These are phyloP conservation scores for Fusarium chaquense DNA, from an alignment of 2,329 filamentous ascomycete species.

Conservation along the genomic window DNA sequence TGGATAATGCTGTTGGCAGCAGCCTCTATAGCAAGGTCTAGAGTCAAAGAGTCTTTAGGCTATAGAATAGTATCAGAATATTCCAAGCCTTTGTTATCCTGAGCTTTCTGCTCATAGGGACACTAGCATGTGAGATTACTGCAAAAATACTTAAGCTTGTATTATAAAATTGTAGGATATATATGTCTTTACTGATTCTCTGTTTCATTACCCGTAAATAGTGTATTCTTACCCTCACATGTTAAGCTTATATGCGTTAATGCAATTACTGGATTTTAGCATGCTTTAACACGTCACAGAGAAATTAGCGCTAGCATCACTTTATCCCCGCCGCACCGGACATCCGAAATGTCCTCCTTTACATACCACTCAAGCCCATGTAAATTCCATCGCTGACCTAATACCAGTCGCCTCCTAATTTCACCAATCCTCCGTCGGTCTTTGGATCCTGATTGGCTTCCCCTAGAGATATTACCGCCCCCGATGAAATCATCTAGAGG, in stretches of 20 bases:
- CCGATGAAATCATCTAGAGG: background rate
- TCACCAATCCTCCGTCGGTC: background rate
- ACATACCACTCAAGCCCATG: background rate
- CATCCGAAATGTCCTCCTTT: background rate
- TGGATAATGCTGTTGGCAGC: background rate
- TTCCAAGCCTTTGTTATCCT: background rate
- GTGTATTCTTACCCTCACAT: background rate
- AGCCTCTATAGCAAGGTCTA: background rate
- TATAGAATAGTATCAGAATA: background rate
- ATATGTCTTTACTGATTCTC: background rate
- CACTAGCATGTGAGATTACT: background rate
- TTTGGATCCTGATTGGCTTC: background rate
- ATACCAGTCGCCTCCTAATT: background rate
- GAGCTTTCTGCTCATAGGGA: background rate
- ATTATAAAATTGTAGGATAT: background rate
- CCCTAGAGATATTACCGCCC: background rate
- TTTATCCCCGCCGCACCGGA: background rate
- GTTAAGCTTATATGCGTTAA: background rate
- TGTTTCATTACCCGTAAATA: background rate
- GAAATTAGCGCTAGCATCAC: background rate
- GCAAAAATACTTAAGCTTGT: background rate
- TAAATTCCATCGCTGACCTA: background rate
- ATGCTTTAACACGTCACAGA: background rate
- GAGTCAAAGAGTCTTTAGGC: background rate
- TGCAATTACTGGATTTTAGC: background rate